phyloP scores from a whole-genome alignment of 2,329 filamentous ascomycete genomes.

The Tolypocladium tundrense region DNA sequence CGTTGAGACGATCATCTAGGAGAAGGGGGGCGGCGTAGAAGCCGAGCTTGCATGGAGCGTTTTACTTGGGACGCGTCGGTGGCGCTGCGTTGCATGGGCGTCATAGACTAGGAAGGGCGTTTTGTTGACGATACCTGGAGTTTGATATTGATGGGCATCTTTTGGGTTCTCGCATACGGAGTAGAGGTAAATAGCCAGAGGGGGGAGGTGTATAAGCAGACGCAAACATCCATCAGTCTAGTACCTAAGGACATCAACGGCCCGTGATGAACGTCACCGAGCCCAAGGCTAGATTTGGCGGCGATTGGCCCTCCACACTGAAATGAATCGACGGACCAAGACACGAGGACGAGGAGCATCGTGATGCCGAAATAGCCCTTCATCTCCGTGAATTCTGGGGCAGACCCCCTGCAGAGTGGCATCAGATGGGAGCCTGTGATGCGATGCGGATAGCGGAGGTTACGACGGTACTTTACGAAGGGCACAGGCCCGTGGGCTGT shows the following conservation, averaged over 20 bases:
- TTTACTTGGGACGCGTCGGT: background rate
- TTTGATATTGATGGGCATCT: background rate
- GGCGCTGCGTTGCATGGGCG: background rate
- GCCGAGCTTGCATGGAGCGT: background rate
- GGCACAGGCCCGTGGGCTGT: no score
- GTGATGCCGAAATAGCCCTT: background rate
- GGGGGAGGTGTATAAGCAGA: no score
- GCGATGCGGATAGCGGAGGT: background rate
- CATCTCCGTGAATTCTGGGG: background rate
- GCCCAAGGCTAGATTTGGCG: background rate
- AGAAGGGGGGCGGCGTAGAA: background rate
- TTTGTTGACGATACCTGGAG: background rate
- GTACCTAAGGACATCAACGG: background rate
- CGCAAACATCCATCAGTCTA: background rate
- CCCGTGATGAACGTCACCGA: background rate
- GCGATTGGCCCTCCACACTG: background rate
- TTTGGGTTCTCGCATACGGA: background rate
- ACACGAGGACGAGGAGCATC: background rate
- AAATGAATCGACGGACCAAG: background rate
- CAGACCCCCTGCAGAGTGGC: background rate
- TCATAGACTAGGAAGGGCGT: background rate
- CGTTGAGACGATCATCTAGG: constrained; percentile 14
- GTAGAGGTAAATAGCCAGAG: background rate
- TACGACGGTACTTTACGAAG: no score
- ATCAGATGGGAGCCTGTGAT: background rate